Conservation (phyloP, 139 green algal species). For the Desmodesmus armatus region DNA sequence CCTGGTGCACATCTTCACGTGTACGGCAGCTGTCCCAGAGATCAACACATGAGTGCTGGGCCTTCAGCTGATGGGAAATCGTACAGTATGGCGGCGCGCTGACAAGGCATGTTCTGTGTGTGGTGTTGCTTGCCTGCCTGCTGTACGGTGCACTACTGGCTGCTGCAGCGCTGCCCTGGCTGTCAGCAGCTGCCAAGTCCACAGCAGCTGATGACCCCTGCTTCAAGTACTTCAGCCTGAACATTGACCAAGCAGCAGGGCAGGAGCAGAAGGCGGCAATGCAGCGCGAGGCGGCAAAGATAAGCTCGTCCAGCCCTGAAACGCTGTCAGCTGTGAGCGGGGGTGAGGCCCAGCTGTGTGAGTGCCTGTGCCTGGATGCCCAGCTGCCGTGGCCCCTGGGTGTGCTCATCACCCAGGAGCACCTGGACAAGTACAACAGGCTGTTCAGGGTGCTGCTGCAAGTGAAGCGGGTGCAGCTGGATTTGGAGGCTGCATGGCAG, state of each 20-base stretch:
- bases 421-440: constrained; percentile 71
- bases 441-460: constrained; percentile 89
- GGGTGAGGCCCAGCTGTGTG: not conserved
- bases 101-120: not conserved
- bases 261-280: not conserved
- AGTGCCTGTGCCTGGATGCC: too few relatives aligned
- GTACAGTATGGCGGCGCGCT: not conserved
- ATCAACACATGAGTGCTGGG: too few relatives aligned
- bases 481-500: constrained; percentile 81
- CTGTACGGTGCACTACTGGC: too few relatives aligned
- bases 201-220: constrained; percentile 26
- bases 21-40: not conserved
- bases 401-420: constrained; percentile 79
- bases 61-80: not conserved
- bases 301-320: too few relatives aligned
- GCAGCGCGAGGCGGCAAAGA: too few relatives aligned
- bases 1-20: not conserved
- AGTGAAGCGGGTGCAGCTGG: constrained; percentile 78
- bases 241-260: too few relatives aligned
- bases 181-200: constrained; percentile 21
- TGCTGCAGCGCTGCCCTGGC: constrained; percentile 12
- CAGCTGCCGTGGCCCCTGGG: constrained; percentile 85
- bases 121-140: not conserved
- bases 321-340: too few relatives aligned
- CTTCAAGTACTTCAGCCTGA: constrained; percentile 38